Evolutionary conservation across 2,329 filamentous ascomycete genomes (phyloP), one percentile per base, ranked within the genome.

Genomic region (Ceratocystis huliohia): DNA sequence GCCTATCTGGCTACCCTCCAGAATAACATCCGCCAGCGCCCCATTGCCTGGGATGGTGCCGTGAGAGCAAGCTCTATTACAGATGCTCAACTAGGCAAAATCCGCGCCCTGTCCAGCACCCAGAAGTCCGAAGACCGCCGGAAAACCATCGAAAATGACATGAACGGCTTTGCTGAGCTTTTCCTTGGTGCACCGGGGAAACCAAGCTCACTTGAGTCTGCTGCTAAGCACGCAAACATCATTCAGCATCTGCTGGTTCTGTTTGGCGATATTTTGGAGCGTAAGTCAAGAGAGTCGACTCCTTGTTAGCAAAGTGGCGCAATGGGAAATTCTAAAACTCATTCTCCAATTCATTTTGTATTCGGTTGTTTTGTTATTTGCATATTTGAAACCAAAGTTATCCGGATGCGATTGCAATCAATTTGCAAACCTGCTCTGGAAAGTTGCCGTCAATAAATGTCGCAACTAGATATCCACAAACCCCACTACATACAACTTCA

Each of bases 21-120:
- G 80, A 95, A 90, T 84, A 97, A 97, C 81, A 96, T 97, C 76
- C 90, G 94, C 74, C 88, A 90, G 74, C 86, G 94, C 71, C 92
- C 92, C 70, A 96, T 99, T 78, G 92, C 93, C 67, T 99, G 94
- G 94, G 93, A 97, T 77, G 93, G 93, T 73, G 92, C 93, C 73
- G 91, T 96, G 71, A 86, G 94, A 76, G 91, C 91, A 72, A 91
- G 92, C 76, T 94, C 91, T 73, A 89, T 99, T 77, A 96, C 89
- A 67, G 93, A 97, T 71, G 87, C 89, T 71, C 93, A 99, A 77
- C 84, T 96, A 72, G 89, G 88, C 80, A 93, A 92, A 82, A 96
- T 99, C 78, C 92, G 92, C 77, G 90, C 92, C 69, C 90, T 97
- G 72, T 94, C 97, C 77, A 97, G 96, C 78, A 89, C 94, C 71